Conservation (phyloP, 2,329 filamentous ascomycete genomes). For the Calonectria hawksworthii region DNA sequence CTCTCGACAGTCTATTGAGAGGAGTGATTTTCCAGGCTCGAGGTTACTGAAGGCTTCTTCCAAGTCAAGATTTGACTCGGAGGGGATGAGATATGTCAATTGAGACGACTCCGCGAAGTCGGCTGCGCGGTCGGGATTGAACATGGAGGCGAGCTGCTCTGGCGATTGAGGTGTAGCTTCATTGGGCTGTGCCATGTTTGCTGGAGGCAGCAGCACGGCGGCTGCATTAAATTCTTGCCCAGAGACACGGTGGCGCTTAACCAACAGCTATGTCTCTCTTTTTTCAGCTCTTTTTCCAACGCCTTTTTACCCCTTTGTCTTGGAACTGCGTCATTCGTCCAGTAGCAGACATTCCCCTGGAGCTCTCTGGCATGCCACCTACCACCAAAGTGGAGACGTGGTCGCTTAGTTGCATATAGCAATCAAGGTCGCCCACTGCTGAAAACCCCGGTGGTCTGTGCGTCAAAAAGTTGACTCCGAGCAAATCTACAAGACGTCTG, state of each 20-base stretch:
- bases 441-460: constrained; percentile 37
- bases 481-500: constrained; percentile 26
- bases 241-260: background rate
- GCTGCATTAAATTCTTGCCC: constrained; percentile 7
- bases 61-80: constrained; percentile 67
- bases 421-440: constrained; percentile 7
- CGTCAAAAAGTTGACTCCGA: constrained; percentile 42
- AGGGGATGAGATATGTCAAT: constrained; percentile 73
- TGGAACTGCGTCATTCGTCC: constrained; percentile 35
- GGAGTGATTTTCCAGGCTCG: constrained; percentile 59
- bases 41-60: constrained; percentile 64
- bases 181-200: constrained; percentile 38
- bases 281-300: background rate
- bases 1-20: constrained; percentile 73
- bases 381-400: constrained; percentile 32
- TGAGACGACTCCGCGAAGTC: constrained; percentile 70
- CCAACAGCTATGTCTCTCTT: background rate
- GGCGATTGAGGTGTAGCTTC: constrained; percentile 35
- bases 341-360: constrained; percentile 38
- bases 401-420: constrained; percentile 36
- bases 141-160: constrained; percentile 37
- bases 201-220: background rate
- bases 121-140: constrained; percentile 43
- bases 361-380: constrained; percentile 11
- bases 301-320: constrained; percentile 20